Conservation (phyloP, 2,329 filamentous ascomycete genomes). For the Chaetomiaceae sp. region DNA sequence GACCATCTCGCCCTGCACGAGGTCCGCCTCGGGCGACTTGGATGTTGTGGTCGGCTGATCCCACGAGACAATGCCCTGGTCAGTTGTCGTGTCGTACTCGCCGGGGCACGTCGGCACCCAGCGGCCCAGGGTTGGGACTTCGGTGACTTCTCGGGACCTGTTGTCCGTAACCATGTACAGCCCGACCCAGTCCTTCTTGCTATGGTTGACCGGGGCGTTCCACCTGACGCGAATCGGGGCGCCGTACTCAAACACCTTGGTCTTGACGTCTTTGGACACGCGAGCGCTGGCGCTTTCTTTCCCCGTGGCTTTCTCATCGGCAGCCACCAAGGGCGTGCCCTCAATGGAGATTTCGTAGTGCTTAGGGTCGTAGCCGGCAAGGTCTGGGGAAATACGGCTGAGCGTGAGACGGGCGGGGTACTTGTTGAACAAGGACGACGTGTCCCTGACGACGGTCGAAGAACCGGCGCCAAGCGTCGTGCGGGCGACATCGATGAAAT, state of each 20-base stretch:
- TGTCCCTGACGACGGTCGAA: slow-evolving; percentile 82
- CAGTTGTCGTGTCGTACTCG: slow-evolving; percentile 69
- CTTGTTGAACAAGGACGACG: slow-evolving; percentile 80
- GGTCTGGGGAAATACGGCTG: slow-evolving; percentile 70
- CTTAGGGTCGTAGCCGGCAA: slow-evolving; percentile 73
- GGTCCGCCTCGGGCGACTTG: slow-evolving; percentile 50
- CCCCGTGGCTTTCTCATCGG: slow-evolving; percentile 59
- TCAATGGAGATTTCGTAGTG: slow-evolving; percentile 75
- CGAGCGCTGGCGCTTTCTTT: slow-evolving; percentile 70
- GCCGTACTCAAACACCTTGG: slow-evolving; percentile 81
- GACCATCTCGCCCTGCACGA: slow-evolving; percentile 73
- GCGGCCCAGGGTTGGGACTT: slow-evolving; percentile 78
- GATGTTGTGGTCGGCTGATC: slow-evolving; percentile 53
- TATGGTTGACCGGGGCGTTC: slow-evolving; percentile 83
- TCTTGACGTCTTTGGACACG: slow-evolving; percentile 66
- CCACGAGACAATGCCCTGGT: slow-evolving; percentile 69
- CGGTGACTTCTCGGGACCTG: slow-evolving; percentile 75
- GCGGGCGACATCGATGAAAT: slow-evolving; percentile 78
- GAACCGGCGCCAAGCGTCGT: slow-evolving; percentile 84
- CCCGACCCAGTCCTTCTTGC: slow-evolving; percentile 90
- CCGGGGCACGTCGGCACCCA: slow-evolving; percentile 81
- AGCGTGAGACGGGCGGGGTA: slow-evolving; percentile 84
- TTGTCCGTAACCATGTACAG: slow-evolving; percentile 97
- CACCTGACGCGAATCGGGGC: slow-evolving; percentile 85
- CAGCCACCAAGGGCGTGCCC: slow-evolving; percentile 52